Evolutionary conservation across 2,329 filamentous ascomycete species (phyloP), one percentile per base, ranked within the genome.

Genomic region (Cadophora gregata): DNA sequence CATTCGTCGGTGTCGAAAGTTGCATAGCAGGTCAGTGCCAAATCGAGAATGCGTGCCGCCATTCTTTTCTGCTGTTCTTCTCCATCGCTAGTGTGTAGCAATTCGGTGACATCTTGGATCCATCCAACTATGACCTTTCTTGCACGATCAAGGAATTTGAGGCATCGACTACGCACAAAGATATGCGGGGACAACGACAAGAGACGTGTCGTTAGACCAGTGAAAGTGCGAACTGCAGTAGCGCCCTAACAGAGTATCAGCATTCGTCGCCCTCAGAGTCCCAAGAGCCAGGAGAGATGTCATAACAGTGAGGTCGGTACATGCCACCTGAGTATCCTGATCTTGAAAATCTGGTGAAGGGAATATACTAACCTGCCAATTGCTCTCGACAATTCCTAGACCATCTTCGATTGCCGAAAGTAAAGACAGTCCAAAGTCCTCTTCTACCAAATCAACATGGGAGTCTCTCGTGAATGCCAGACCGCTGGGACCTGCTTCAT

Each of bases 1-100:
- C 65, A 5, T 0, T 69, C 51, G 19, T 84, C 81, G 1, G 81
- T 69, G 62, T 85, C 78, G 61, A 83, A 86, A 0, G 83, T 82
- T 19, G 72, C 70, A 2, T 75, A 70, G 64, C 82, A 83, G 1
- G 81, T 76, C 45, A 84, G 66, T 0, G 80, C 78, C 2, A 83
- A 75, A 58, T 82, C 78, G 10, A 80, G 74, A 3, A 75, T 72
- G 29, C 78, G 77, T 0, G 70, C 64, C 14, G 71, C 72, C 0
- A 85, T n/a, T 19, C 21, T 6, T 7, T 19, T 12, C 4, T 21
- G 19, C 6, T n/a, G 7, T 19, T 47, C 19, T 5, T 21, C 19
- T 21, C 21, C 19, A 21, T 9, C 5, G 7, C 42, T 47, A 19
- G n/a, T 5, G 7, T 47, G 19, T 9, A 47, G 42, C 6, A 47